Evolutionary conservation across 164 flowering plant genomes (phyloP).

Genomic region (Aristolochia californica): DNA sequence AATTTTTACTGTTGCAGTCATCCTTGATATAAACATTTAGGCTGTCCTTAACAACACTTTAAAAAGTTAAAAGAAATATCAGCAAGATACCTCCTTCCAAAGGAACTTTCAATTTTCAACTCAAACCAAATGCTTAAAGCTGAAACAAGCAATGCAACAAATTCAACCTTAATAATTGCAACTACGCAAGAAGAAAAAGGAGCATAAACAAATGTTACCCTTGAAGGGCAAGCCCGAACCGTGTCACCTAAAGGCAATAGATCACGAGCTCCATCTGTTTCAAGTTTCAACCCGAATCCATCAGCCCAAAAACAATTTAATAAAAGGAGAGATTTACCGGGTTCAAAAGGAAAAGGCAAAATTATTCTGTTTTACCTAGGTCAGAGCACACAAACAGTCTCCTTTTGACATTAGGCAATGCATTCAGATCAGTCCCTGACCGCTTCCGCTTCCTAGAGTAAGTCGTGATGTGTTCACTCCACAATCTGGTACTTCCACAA

Average conservation of each 20-base stretch:
- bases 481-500: slow-evolving; percentile 1
- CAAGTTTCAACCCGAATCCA: slow-evolving; percentile 7
- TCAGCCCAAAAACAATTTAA: background rate
- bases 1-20: too few relatives aligned
- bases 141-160: background rate
- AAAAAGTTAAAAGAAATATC: too few relatives aligned
- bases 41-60: too few relatives aligned
- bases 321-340: background rate
- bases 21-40: too few relatives aligned
- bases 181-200: background rate
- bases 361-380: slow-evolving; percentile 11
- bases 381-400: slow-evolving; percentile 10
- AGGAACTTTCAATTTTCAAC: too few relatives aligned
- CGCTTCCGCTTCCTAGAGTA: slow-evolving; percentile 34
- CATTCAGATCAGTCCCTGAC: background rate
- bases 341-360: background rate
- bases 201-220: slow-evolving; percentile 9
- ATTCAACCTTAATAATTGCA: background rate
- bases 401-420: slow-evolving; percentile 13
- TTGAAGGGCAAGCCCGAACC: background rate
- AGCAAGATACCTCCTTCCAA: too few relatives aligned
- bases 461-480: slow-evolving; percentile 12
- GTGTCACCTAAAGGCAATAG: background rate
- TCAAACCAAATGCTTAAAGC: background rate
- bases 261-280: background rate